Base-by-base conservation (phyloP, 176 grass and related monocot species). In the Guadua angustifolia region DNA sequence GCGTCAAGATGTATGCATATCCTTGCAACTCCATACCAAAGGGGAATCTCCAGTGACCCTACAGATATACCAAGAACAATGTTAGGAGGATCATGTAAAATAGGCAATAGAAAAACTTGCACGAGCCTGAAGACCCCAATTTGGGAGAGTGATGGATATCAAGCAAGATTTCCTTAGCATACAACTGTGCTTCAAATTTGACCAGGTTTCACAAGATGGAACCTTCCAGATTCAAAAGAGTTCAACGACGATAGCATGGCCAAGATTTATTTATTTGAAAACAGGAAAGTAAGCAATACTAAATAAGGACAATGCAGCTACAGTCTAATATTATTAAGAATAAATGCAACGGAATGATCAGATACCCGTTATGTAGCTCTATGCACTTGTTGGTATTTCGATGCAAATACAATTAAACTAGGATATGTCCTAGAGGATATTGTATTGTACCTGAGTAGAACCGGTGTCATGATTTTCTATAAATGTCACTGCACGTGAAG, bases 31-130 rank as follows among this genome's bases (percentile, higher is more conserved):
- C 96, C 85, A 90, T 99, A 82, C 93, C 93, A 78, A 71, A 64
- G 17, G 96, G 96, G 75, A 99, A 99, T 80, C 96, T 95, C 96
- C 96, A 99, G 87, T 99, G 93, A 56, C 95, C 95, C 95, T 98
- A 75, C 77, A 87, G 65, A 83, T 32, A 86, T 71, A 79, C 55
- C 9, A 66, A 39, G 79, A 89, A 63, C 33, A 64, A 51, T 21
- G 4, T 88, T 58, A 91, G 56, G 10, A 40, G 62, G 61, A 45
- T 49, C 42, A 76, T 22, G 33, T 51, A 57, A 47, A 19, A 11
- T 7, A 79, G n/a, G 56, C 6, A 13, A 21, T 26, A 66, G 66
- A 26, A 63, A 79, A 83, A 65, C 25, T 66, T 47, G 47, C 13
- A 49, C 9, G 38, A 56, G 44, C 29, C 13, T 15, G 53, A 24